Base-by-base conservation (phyloP, 1,139 yeast genomes). In the Pichia sp. region DNA sequence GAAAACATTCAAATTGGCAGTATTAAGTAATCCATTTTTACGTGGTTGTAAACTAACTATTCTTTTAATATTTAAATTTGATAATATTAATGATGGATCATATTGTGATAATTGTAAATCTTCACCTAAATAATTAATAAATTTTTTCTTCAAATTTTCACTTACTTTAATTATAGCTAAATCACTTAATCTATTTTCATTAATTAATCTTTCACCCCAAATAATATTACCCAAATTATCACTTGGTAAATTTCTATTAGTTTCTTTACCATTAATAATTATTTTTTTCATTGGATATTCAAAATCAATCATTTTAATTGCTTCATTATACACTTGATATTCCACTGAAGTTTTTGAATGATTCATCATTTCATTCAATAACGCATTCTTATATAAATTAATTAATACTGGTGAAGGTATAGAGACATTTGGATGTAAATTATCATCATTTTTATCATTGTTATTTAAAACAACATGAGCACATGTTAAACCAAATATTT, bases 191-290 rank as follows among this genome's bases (percentile, higher is more conserved):
- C 67, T 70, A 30, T 62, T 60, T 9, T 52, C 49, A 30, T 80
- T 70, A 30, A 89, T 76, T 0, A 87, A 74, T 49, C 97, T 72
- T 63, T 90, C 97, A 37, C 97, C 97, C 97, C 97, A 90, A 6
- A 87, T 78, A 11, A 90, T 87, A 55, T 83, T 89, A 0, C 97
- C 97, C 57, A 90, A 79, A 32, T 76, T 64, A 37, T 71, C 63
- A 6, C 59, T 57, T 0, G 86, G 82, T 54, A 74, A 62, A 60
- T 81, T 68, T 51, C 74, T 57, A 52, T 68, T 61, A 40, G 74
- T 70, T 35, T 52, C 55, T 39, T 61, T 68, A 45, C 60, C 63
- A 25, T 61, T 61, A 25, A 59, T 48, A 6, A 35, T 65, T 16
- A 74, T 68, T 43, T 65, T 65, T 41, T 66, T 63, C 40, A 65